These are phyloP conservation scores for Paxillus rubicundulus DNA, from an alignment of 768 basidiomycete species.

Conservation along the genomic window DNA sequence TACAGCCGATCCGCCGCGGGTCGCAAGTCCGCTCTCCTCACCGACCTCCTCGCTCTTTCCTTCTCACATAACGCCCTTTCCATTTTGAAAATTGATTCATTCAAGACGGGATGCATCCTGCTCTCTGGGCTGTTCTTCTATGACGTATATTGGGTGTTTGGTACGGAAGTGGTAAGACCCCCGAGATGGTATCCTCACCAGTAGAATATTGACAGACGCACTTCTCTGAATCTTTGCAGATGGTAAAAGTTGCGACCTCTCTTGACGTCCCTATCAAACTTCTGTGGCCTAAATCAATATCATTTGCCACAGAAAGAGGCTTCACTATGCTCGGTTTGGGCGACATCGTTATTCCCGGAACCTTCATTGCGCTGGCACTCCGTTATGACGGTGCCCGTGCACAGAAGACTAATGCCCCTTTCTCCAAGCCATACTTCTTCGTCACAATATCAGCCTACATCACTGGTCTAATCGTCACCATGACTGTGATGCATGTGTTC, in stretches of 20 bases:
- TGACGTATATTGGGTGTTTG: constrained; percentile 95
- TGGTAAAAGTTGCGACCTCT: constrained; percentile 89
- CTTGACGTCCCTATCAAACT: constrained; percentile 94
- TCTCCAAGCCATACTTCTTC: constrained; percentile 74
- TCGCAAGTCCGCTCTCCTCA: constrained; percentile 67
- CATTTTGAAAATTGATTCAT: constrained; percentile 83
- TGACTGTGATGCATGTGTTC: constrained; percentile 81
- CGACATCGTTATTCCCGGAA: constrained; percentile 69
- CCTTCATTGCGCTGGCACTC: constrained; percentile 80
- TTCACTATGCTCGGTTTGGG: constrained; percentile 92
- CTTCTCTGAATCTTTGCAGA: constrained; percentile 42
- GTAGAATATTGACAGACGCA: not conserved
- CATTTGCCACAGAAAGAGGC: constrained; percentile 49
- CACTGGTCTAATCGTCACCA: constrained; percentile 68
- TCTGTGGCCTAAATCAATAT: constrained; percentile 73
- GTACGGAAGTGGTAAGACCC: constrained; percentile 73
- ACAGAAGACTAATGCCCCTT: constrained; percentile 33
- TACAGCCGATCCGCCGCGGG: constrained; percentile 48
- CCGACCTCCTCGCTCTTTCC: constrained; percentile 72
- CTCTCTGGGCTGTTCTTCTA: constrained; percentile 87
- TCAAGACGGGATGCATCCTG: constrained; percentile 80
- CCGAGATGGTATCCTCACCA: not conserved
- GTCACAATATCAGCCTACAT: constrained; percentile 71
- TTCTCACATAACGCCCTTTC: constrained; percentile 80
- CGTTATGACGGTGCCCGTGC: constrained; percentile 73